These are phyloP conservation scores for Salvia rosmarinus DNA, from an alignment of 257 asterid genomes.

Conservation along the genomic window DNA sequence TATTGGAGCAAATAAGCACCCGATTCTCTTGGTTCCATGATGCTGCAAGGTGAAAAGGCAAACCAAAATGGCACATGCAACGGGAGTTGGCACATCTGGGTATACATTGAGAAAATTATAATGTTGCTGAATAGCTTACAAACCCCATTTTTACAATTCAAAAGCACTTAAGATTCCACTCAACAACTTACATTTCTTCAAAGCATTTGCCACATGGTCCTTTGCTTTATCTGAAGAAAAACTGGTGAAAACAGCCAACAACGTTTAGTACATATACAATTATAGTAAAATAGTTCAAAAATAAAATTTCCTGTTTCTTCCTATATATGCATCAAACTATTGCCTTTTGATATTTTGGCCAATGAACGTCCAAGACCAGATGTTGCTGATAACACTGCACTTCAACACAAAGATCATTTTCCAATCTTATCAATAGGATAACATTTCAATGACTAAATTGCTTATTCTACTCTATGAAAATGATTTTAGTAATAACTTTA, in stretches of 20 bases:
- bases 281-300: slow-evolving; percentile 5
- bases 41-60: slow-evolving; percentile 90
- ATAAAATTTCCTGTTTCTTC: neutral
- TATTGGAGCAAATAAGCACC: slow-evolving; percentile 84
- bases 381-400: slow-evolving; percentile 82
- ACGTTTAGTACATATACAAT: slow-evolving; percentile 27
- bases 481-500: slow-evolving; percentile 6
- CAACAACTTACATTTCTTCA: slow-evolving; percentile 65
- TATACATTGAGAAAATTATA: slow-evolving; percentile 34
- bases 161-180: neutral
- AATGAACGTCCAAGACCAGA: slow-evolving; percentile 73
- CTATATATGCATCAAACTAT: slow-evolving; percentile 34
- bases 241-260: slow-evolving; percentile 43
- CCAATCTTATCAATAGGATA: neutral
- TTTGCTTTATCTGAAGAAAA: slow-evolving; percentile 55
- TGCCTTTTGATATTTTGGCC: slow-evolving; percentile 67
- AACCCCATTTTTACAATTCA: neutral
- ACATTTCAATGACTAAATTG: neutral
- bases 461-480: slow-evolving; percentile 19
- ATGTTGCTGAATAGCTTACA: neutral
- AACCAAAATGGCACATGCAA: slow-evolving; percentile 78
- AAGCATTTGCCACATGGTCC: slow-evolving; percentile 47
- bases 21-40: slow-evolving; percentile 79
- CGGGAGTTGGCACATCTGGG: slow-evolving; percentile 83
- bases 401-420: slow-evolving; percentile 13